Evolutionary conservation across 139 green algal species (phyloP), one percentile per base, ranked within the genome.

Genomic region (Chlamydomonas incerta): DNA sequence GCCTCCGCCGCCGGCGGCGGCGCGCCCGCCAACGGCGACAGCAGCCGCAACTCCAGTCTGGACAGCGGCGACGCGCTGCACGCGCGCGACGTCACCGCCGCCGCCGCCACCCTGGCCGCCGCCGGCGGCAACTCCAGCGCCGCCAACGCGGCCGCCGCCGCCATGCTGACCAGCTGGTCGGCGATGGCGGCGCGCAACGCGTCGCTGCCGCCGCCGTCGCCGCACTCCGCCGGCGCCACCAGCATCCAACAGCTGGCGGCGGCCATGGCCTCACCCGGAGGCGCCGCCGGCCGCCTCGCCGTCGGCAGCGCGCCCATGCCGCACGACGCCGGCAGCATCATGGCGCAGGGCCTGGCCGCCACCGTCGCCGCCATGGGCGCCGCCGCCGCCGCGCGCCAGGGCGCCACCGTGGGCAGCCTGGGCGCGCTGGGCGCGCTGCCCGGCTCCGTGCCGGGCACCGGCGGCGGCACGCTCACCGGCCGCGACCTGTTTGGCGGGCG

Each of bases 31-130:
- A 63, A 24, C 52, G 41, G 41, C 41, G 41, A 50, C 65, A 85
- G 68, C 67, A 86, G 80, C 68, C 34, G 13, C 18, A 60, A 71
- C 70, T 72, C 60, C 76, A 89, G 76, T 52, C 23, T 85, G 3
- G 84, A 86, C 68, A 77, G 65, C 31, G 29, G 47, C 18, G 80
- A 86, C 0, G 68, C 57, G n/a, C 21, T 86, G 33, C 23, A 60
- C 28, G 35, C 41, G 41, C 41, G 41, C 41, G 41, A 50, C 41
- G 41, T 8, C 41, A 50, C 41, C 41, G 41, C 41, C 41, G 41
- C 41, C 31, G 47, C 34, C 68, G 33, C 35, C 68, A 41, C 31
- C 18, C 29, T 37, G 37, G 41, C 35, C 1, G 26, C 74, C 18
- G 74, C 55, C 28, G 58, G 57, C 58, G 26, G 24, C 60, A 31